Evolutionary conservation across 78 protist species (phyloP).

Genomic region (Acrasis kona): DNA sequence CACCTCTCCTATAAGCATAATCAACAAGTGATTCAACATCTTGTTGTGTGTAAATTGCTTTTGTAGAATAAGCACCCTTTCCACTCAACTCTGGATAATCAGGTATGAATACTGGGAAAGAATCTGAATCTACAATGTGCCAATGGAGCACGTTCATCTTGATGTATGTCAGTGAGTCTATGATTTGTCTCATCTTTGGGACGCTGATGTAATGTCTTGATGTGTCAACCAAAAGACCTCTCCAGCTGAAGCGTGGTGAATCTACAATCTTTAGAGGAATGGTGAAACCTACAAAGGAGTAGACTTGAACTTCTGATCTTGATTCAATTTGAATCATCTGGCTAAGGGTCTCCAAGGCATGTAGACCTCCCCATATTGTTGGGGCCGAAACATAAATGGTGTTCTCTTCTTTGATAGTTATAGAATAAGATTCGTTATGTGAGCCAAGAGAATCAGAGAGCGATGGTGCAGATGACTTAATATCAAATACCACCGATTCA

Average conservation of each 20-base stretch:
- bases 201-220: conserved; percentile 74
- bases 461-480: too few species aligned
- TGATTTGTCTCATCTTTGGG: conserved; percentile 23
- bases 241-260: conserved; percentile 68
- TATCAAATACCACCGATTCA: too few species aligned
- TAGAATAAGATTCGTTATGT: too few species aligned
- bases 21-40: conserved; percentile 62
- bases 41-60: conserved; percentile 39
- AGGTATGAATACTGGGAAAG: conserved; percentile 64
- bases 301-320: neutral
- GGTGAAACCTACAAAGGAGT: neutral
- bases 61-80: conserved; percentile 45
- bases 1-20: conserved; percentile 64
- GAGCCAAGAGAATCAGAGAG: too few species aligned
- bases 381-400: too few species aligned
- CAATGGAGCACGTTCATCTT: conserved; percentile 84
- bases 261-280: conserved; percentile 30
- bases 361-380: conserved; percentile 65
- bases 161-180: conserved; percentile 53
- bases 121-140: conserved; percentile 77
- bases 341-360: conserved; percentile 76
- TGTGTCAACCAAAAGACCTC: conserved; percentile 84
- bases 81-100: conserved; percentile 41
- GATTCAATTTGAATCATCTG: conserved; percentile 58
- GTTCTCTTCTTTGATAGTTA: too few species aligned